Conservation (phyloP, 805 yeast species). For the Maudiozyma bulderi region DNA sequence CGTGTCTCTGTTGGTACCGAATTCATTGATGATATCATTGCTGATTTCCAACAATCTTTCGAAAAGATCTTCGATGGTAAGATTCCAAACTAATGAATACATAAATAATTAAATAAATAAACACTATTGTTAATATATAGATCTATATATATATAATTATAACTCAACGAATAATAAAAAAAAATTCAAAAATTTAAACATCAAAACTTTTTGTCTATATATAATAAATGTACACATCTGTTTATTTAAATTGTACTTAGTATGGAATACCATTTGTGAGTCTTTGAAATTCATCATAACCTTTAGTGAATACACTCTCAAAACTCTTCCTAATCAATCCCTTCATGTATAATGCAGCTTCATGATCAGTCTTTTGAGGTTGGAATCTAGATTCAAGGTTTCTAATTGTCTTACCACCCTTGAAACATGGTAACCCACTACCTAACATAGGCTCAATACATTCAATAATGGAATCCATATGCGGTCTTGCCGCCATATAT, state of each 20-base stretch:
- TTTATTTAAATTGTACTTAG: background rate
- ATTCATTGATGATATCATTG: conserved; percentile 82
- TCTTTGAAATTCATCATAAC: conserved; percentile 95
- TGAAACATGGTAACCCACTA: conserved; percentile 93
- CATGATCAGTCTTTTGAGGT: conserved; percentile 69
- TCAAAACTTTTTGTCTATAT: too few relatives aligned
- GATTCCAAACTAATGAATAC: conserved; percentile 7
- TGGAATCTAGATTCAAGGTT: conserved; percentile 72
- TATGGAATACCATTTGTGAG: conserved; percentile 96
- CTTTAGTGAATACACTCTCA: conserved; percentile 84
- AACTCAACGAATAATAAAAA: background rate
- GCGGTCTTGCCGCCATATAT: conserved; percentile 77
- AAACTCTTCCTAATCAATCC: conserved; percentile 68
- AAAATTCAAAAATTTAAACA: background rate
- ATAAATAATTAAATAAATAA: background rate
- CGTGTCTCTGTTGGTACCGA: conserved; percentile 90
- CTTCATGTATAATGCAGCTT: conserved; percentile 72
- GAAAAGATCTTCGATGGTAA: conserved; percentile 32
- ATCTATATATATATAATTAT: background rate
- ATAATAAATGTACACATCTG: background rate
- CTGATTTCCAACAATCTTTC: conserved; percentile 81
- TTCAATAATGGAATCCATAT: conserved; percentile 74
- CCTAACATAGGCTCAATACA: conserved; percentile 89
- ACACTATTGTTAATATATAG: background rate
- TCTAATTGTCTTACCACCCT: conserved; percentile 68